These are phyloP conservation scores for Beauveria rudraprayagi DNA, from an alignment of 2,329 filamentous ascomycete species.

Conservation along the genomic window DNA sequence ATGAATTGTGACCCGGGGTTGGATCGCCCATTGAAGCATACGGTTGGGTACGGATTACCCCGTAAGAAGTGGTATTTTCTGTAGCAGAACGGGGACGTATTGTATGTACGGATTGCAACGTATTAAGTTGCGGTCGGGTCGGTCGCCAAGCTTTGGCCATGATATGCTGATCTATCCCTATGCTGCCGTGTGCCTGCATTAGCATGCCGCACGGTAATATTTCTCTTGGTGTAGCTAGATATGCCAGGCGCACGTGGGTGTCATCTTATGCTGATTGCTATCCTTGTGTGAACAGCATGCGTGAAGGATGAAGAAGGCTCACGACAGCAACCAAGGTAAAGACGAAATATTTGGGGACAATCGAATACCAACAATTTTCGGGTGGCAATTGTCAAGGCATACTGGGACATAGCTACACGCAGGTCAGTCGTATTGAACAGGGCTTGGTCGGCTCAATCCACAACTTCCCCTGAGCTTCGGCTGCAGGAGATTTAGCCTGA, in stretches of 20 bases:
- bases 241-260: too few relatives aligned
- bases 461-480: not conserved
- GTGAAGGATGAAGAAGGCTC: not conserved
- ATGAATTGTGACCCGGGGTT: too few relatives aligned
- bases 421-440: not conserved
- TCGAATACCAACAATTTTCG: not conserved
- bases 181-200: conserved; percentile 5
- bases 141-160: not conserved
- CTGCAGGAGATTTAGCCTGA: not conserved
- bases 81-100: not conserved
- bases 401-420: not conserved
- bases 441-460: not conserved
- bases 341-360: not conserved
- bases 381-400: too few relatives aligned
- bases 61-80: not conserved
- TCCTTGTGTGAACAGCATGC: not conserved
- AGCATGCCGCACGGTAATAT: not conserved
- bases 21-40: too few relatives aligned
- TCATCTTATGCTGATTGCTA: not conserved
- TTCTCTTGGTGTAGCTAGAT: too few relatives aligned
- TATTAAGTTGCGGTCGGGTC: too few relatives aligned
- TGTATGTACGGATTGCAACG: too few relatives aligned
- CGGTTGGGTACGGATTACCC: too few relatives aligned
- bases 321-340: not conserved
- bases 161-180: not conserved